Percentiles rank a stretch among this genome's conserved stretches.
Conservation (phyloP, 495 filamentous ascomycete genomes). For the Hyaloscypha hepaticicola region DNA sequence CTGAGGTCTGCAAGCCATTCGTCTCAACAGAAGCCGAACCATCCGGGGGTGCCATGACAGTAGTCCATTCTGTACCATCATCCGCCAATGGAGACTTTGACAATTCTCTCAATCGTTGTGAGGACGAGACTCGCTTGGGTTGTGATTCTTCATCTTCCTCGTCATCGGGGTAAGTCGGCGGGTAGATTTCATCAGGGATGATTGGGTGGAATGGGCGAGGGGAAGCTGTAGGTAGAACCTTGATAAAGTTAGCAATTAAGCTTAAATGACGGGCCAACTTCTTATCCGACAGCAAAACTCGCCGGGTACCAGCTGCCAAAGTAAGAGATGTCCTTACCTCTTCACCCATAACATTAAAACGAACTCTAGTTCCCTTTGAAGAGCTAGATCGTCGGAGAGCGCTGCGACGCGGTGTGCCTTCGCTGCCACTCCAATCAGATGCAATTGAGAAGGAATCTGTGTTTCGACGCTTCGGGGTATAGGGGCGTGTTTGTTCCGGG, state of each 20-base stretch:
- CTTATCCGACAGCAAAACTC: background rate
- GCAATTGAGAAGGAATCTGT: conserved; percentile 36
- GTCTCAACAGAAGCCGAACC: conserved; percentile 26
- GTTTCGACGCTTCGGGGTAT: conserved; percentile 24
- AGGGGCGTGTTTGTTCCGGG: conserved; percentile 18
- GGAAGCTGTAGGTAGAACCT: conserved; percentile 49
- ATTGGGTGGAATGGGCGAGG: conserved; percentile 33
- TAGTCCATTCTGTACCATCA: conserved; percentile 35
- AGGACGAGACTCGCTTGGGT: conserved; percentile 32
- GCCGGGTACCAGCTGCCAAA: background rate
- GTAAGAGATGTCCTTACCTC: conserved; percentile 30
- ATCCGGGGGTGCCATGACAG: conserved; percentile 31
- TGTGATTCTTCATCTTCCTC: conserved; percentile 27
- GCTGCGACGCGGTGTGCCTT: conserved; percentile 42
- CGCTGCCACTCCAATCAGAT: conserved; percentile 40
- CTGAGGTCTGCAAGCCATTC: conserved; percentile 2
- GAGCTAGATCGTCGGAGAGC: conserved; percentile 48
- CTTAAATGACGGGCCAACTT: background rate
- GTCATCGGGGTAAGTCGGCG: conserved; percentile 1
- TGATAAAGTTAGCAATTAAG: background rate
- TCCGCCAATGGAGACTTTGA: conserved; percentile 32
- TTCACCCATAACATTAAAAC: conserved; percentile 51
- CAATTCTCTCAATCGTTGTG: conserved; percentile 31
- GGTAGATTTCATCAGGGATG: conserved; percentile 6
- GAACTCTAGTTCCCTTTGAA: conserved; percentile 46